phyloP scores from a whole-genome alignment of 306 rosid species.

The Rosa rugosa region DNA sequence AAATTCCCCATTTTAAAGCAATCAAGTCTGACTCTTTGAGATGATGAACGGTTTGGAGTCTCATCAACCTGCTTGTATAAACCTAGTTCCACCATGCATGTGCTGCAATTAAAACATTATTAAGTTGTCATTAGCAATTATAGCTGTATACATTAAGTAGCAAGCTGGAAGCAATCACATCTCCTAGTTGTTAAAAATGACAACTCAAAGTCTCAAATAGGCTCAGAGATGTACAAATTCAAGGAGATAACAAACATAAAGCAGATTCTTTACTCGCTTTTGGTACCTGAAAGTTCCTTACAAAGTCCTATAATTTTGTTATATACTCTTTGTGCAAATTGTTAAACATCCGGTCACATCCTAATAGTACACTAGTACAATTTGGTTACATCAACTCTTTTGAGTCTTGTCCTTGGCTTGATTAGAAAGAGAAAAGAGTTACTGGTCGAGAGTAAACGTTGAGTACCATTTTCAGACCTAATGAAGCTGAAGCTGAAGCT shows the following conservation, averaged over 20 bases:
- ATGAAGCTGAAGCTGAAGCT: background rate
- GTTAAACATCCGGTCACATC: conserved; percentile 3
- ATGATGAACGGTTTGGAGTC: background rate
- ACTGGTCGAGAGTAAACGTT: background rate
- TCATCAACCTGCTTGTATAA: background rate
- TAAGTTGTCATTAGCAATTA: background rate
- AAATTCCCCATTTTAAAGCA: background rate
- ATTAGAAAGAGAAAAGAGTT: background rate
- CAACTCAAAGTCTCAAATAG: background rate
- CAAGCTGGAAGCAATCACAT: background rate
- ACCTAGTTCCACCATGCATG: conserved; percentile 1
- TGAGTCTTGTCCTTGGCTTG: background rate
- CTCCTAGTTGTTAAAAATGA: background rate
- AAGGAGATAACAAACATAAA: background rate
- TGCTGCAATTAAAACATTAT: background rate
- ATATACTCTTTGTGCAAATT: conserved; percentile 7
- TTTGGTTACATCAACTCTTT: background rate
- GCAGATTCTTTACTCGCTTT: background rate
- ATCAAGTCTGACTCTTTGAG: background rate
- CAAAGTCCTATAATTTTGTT: background rate
- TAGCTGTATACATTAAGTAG: background rate
- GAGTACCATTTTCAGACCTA: background rate
- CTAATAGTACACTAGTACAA: background rate
- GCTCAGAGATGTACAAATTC: background rate
- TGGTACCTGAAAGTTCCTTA: conserved; percentile 1